Evolutionary conservation across 1,139 yeast genomes (phyloP), one percentile per base, ranked within the genome.

Genomic region (Pichia sp.): DNA sequence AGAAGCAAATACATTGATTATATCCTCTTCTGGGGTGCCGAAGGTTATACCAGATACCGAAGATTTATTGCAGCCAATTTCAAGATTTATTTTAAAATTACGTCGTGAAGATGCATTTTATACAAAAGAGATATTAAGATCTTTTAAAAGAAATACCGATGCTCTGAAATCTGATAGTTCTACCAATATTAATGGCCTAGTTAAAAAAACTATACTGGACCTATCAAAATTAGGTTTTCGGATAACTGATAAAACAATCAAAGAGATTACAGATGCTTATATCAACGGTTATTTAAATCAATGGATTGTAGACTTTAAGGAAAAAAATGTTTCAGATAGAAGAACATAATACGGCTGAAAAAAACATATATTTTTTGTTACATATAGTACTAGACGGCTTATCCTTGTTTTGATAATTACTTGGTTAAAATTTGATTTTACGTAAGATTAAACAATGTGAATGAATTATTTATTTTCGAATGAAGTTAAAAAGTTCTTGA

Each of bases 231-330:
- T 56, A 2, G 75, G 73, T 2, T 50, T 70, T 31, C 56, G 60
- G 34, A 59, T 72, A 10, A 63, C 59, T 8, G 57, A 60, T 32
- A 54, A 59, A 2, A 58, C 65, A 28, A 52, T 70, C 5, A 53
- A 56, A 29, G 52, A 56, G 30, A 50, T 73, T 8, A 66, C 62
- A 43, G 46, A 47, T 6, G 75, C 76, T 0, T 58, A 65, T 38
- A 42, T 47, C 34, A 63, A 62, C 1, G 77, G 78, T 2, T 61
- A 60, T 26, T 47, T 73, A 27, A 69, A 72, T 49, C 76, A 74
- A 53, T 73, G 69, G 40, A 45, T 73, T 36, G 60, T 74, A n/a
- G 67, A 69, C 29, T 53, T 71, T 32, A 65, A 70, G 39, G 68
- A 69, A 45, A 64, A 62, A 48, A 50, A 58, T 5, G 64, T 64